Percentiles rank a stretch among this genome's conserved stretches.
phyloP scores from a whole-genome alignment of 306 rosid genomes.

The Canavalia ensiformis region DNA sequence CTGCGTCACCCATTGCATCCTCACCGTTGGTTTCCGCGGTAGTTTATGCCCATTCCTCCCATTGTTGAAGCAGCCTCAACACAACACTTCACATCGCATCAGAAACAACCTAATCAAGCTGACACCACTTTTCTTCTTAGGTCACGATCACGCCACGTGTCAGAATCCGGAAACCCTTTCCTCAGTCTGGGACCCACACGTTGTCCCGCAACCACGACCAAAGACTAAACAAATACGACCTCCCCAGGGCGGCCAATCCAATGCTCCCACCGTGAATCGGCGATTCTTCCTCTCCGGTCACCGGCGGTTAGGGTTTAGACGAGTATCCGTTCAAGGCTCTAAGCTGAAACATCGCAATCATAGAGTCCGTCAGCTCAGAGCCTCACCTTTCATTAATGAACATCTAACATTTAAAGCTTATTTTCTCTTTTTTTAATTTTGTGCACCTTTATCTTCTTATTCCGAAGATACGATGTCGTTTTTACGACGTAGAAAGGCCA shows the following conservation, averaged over 20 bases:
- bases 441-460: not conserved
- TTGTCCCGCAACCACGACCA: not conserved
- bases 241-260: not conserved
- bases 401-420: slow-evolving; percentile 28
- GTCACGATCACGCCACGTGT: slow-evolving; percentile 46
- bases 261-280: slow-evolving; percentile 35
- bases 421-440: not conserved
- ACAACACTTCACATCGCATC: not conserved
- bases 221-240: not conserved
- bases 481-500: slow-evolving; percentile 65
- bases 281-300: slow-evolving; percentile 19
- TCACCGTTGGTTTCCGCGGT: slow-evolving; percentile 21
- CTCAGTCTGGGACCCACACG: slow-evolving; percentile 24
- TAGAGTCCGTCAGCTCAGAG: slow-evolving; percentile 9
- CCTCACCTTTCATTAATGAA: slow-evolving; percentile 33
- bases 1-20: slow-evolving; percentile 16
- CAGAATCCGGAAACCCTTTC: not conserved
- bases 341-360: not conserved
- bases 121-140: not conserved
- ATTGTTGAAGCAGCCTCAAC: not conserved
- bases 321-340: not conserved
- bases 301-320: slow-evolving; percentile 43
- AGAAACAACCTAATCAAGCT: not conserved
- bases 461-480: slow-evolving; percentile 63
- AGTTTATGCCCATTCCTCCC: not conserved